Evolutionary conservation across 164 flowering plant species (phyloP).

Genomic region (Chimonanthus praecox): DNA sequence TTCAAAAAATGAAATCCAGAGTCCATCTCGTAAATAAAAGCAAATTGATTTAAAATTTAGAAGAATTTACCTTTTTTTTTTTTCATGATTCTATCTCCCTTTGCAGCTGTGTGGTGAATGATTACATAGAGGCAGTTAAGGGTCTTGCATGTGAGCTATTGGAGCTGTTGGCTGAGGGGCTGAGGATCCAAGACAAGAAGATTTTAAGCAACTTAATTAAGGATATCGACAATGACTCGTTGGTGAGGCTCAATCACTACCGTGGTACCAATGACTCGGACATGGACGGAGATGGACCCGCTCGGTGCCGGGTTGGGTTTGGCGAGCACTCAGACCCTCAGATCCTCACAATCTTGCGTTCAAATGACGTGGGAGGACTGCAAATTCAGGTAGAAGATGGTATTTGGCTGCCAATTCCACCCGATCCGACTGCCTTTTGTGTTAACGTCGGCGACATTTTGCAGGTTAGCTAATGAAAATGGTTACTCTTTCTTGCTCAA

Average conservation of each 20-base stretch:
- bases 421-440: conserved; percentile 52
- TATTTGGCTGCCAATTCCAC: conserved; percentile 56
- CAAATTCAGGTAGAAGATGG: conserved; percentile 43
- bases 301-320: conserved; percentile 38
- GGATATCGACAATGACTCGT: conserved; percentile 60
- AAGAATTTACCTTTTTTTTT: neutral
- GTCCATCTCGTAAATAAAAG: neutral
- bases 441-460: conserved; percentile 61
- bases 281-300: neutral
- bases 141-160: conserved; percentile 55
- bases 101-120: conserved; percentile 46
- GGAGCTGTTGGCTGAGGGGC: conserved; percentile 53
- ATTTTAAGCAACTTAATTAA: conserved; percentile 51
- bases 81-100: neutral
- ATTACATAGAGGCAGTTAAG: conserved; percentile 44
- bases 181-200: conserved; percentile 40
- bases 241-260: conserved; percentile 78
- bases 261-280: conserved; percentile 24
- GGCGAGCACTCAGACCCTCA: conserved; percentile 79
- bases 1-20: neutral
- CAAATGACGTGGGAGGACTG: conserved; percentile 60
- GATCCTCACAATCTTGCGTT: conserved; percentile 54
- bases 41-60: no score
- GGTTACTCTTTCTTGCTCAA: neutral
- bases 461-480: conserved; percentile 34